phyloP scores from a whole-genome alignment of 148 eudicot genomes.

The Vaccinium macrocarpon region DNA sequence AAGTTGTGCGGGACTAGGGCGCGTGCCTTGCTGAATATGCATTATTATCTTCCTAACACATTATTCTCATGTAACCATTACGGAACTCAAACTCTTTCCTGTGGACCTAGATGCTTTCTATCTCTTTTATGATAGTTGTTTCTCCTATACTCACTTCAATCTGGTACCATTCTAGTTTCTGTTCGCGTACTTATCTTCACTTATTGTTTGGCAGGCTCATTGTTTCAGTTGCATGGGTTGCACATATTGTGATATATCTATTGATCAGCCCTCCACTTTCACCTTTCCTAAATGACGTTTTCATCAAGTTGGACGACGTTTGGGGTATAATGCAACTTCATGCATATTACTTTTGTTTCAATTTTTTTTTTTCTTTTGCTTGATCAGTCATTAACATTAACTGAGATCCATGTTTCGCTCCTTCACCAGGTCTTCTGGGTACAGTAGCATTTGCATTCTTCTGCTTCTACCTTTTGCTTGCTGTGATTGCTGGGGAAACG shows the following conservation, averaged over 20 bases:
- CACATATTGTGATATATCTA: slow-evolving; percentile 87
- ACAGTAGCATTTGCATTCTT: slow-evolving; percentile 97
- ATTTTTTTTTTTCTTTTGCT: not conserved
- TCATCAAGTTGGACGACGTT: slow-evolving; percentile 80
- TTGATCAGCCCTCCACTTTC: slow-evolving; percentile 90
- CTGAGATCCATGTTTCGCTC: slow-evolving; percentile 15
- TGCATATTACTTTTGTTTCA: not conserved
- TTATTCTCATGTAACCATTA: not conserved
- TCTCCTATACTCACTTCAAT: not conserved
- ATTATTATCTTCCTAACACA: not conserved
- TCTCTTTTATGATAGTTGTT: not conserved
- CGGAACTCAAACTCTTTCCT: not conserved
- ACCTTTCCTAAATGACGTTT: slow-evolving; percentile 80
- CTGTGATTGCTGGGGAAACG: slow-evolving; percentile 94
- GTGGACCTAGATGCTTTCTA: not conserved
- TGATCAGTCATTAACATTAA: slow-evolving; percentile 12
- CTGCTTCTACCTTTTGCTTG: slow-evolving; percentile 94
- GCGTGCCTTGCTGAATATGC: not conserved
- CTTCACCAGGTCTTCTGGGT: slow-evolving; percentile 83
- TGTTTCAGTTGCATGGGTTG: slow-evolving; percentile 97
- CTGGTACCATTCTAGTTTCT: not conserved
- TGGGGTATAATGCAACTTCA: slow-evolving; percentile 58
- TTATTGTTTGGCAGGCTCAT: slow-evolving; percentile 60
- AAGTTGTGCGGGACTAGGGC: not conserved
- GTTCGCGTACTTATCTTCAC: not conserved